Evolutionary conservation across 2,329 filamentous ascomycete genomes (phyloP), one percentile per base, ranked within the genome.

Genomic region (Pestalotiopsis sp.): DNA sequence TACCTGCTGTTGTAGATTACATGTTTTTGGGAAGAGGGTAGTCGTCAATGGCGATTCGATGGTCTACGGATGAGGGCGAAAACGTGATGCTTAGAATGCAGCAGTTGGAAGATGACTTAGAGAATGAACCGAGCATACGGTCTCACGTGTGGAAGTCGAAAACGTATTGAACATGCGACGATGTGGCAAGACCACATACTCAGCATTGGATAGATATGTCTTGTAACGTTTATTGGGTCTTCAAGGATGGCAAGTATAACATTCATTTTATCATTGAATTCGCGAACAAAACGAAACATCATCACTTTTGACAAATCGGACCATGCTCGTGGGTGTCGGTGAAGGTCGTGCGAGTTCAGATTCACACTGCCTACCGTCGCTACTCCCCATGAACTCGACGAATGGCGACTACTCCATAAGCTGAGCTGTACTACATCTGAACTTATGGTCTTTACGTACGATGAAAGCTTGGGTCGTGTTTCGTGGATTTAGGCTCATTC

Each of bases 401-500:
- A 3, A 9, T 5, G 6, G 6, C 31, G 31, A 36, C 6, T 2
- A 9, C 31, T 36, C 6, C 31, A 36, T 9, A 36, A 36, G 31
- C 2, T 9, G 31, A 36, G 31, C 6, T 5, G 7, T 36, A 9
- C 31, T 5, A 36, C 6, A 36, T 36, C 31, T 36, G 31, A 36
- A 9, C 31, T 9, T 6, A 9, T 36, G 31, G 31, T 36, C 31
- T 9, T 3, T 27, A 27, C 14, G 27, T 59, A 36, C 23, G 1
- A 36, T 27, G 57, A 59, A 36, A 23, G 13, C 57, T 14, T 20
- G 7, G 11, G 13, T n/a, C 20, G 27, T 66, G 31, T 58, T 25
- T 66, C 45, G 52, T 66, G 45, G 27, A 66, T 66, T 66, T 66
- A 66, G 64, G 64, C 64, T 66, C 64, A 38, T 66, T 58, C 64